Evolutionary conservation across 2,329 filamentous ascomycete species (phyloP), one percentile per base, ranked within the genome.

Genomic region (Colletotrichum falcatum): DNA sequence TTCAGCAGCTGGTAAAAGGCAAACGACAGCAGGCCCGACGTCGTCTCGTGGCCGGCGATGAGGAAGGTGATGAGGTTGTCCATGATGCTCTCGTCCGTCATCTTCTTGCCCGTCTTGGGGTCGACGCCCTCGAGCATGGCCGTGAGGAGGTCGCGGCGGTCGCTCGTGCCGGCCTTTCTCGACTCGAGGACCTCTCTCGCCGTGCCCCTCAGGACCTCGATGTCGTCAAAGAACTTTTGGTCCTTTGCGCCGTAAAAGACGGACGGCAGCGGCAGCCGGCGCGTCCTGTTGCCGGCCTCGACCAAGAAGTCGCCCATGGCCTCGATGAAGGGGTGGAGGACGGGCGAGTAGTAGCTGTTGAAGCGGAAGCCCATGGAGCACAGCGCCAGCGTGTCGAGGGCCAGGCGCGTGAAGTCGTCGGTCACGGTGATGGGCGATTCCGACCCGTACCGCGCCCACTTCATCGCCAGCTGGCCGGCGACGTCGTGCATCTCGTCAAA

Each of bases 1-100:
- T 90, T 91, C 42, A 92, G 78, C 1, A 94, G 83, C 64, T 90
- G 85, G 76, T 90, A 91, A 61, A 92, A 87, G 0, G 86, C 80
- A 74, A 92, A 94, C 0, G 90, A 87, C 7, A 94, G 79, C 16
- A 91, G 81, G 5, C 91, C 91, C 1, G 89, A 89, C 0, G 92
- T 92, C 0, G 92, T 94, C 72, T 92, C 91, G 74, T 92, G 90
- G 3, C 90, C 87, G 61, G 89, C 89, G 73, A 90, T 88, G 26
- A 92, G 79, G 75, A 92, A 92, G 0, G 90, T 92, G 66, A 91
- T 88, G 81, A 93, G 87, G 74, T 93, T 92, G 77, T 91, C 85
- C 49, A 88, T 84, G 73, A 92, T 91, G 46, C 83, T 86, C 7
- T 85, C 81, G 72, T 91, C 88, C 0, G 82, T 85, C 77, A 93